These are phyloP conservation scores for Iodosphaeria phyllophila DNA, from an alignment of 2,329 filamentous ascomycete species.

Conservation along the genomic window DNA sequence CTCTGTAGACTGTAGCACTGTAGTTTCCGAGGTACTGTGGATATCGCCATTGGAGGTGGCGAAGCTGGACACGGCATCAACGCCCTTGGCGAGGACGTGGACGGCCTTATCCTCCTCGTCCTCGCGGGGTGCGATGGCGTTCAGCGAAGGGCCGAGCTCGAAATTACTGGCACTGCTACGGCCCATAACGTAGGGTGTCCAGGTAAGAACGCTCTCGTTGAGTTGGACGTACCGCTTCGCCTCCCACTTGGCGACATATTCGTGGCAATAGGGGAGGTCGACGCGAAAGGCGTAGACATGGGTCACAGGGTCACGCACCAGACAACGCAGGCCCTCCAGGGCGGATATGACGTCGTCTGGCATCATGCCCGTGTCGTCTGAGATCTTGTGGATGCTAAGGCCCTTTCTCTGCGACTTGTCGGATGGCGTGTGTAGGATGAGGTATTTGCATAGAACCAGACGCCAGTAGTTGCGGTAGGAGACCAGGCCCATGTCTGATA, in stretches of 20 bases:
- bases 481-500: constrained; percentile 94
- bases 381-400: constrained; percentile 49
- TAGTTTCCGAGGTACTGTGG: too few relatives aligned
- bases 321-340: constrained; percentile 71
- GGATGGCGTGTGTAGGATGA: constrained; percentile 37
- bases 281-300: constrained; percentile 78
- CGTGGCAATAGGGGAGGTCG: constrained; percentile 66
- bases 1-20: constrained; percentile 21
- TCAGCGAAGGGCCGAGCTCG: constrained; percentile 63
- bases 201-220: constrained; percentile 63
- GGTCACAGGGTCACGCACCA: constrained; percentile 78
- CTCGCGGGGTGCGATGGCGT: constrained; percentile 73
- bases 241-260: constrained; percentile 81
- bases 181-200: constrained; percentile 97
- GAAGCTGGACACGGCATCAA: constrained; percentile 14
- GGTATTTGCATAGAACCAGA: constrained; percentile 66
- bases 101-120: constrained; percentile 38
- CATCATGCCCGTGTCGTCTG: constrained; percentile 84
- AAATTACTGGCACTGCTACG: constrained; percentile 66
- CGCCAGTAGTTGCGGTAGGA: constrained; percentile 98
- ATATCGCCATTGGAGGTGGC: constrained; percentile 7
- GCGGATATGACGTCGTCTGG: constrained; percentile 91
- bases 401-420: constrained; percentile 23
- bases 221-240: constrained; percentile 74
- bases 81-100: constrained; percentile 12